Conservation (phyloP, 2,329 filamentous ascomycete genomes). For the Aspergillus bombycis region DNA sequence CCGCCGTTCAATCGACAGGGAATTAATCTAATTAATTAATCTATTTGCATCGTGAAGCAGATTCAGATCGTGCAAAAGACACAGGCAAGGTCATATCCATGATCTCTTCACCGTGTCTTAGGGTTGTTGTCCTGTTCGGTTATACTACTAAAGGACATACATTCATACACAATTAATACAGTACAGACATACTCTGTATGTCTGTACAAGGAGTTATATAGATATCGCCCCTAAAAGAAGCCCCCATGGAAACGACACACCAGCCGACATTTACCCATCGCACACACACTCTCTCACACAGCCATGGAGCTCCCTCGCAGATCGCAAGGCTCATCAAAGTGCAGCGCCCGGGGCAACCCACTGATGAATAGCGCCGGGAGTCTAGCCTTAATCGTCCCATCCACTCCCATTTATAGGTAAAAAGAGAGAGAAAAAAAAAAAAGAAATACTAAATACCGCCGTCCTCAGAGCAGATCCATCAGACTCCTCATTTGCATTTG, state of each 20-base stretch:
- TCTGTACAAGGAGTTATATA: too few species aligned
- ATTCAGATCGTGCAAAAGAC: background rate
- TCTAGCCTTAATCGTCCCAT: constrained; percentile 3
- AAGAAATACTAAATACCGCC: too few species aligned
- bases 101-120: too few species aligned
- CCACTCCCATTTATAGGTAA: background rate
- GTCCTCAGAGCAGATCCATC: too few species aligned
- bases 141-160: too few species aligned
- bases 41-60: background rate
- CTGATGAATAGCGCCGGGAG: constrained; percentile 3
- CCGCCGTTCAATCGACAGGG: background rate
- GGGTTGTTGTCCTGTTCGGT: too few species aligned
- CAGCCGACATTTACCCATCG: background rate
- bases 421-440: too few species aligned
- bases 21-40: background rate
- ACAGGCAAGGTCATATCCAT: background rate
- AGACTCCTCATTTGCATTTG: too few species aligned
- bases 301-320: background rate
- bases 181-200: too few species aligned
- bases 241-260: too few species aligned
- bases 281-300: background rate
- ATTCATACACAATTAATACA: too few species aligned
- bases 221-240: too few species aligned
- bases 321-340: constrained; percentile 8
- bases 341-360: constrained; percentile 5